Base-by-base conservation (phyloP, 192 early-diverging fungal genomes). In the Paraglomus occultum region DNA sequence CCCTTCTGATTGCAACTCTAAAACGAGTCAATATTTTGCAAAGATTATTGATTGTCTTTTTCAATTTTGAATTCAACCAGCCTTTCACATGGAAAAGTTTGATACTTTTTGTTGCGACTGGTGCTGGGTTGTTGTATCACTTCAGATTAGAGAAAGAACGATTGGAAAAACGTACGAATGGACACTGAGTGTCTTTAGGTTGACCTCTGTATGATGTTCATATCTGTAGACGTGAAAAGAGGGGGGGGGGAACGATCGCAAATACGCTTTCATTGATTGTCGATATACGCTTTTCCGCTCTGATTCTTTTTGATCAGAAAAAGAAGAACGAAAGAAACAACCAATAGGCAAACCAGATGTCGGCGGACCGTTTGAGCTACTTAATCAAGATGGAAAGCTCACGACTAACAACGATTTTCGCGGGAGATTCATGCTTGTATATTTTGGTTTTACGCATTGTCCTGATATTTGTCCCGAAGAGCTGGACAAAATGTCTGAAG, bases 401-500 rank as follows among this genome's bases (percentile, higher is more conserved):
- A 85, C 87, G 1, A 91, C 91, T 10, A 86, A 94, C 70, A 78
- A 89, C 57, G 85, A 90, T 64, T 92, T 93, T 72, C 81, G 81
- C 22, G 97, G 94, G 31, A 89, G 88, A 46, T 98, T 87, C 74
- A 86, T 89, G 79, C 79, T 99, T 65, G 79, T 98, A 7, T 99
- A 99, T 80, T 99, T 99, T 87, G 97, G 97, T n/a, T 99, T 97
- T 82, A 97, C 95, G 39, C 92, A 97, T 77, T 99, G 97, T 76
- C 97, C 97, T 1, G 97, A 99, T 81, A 94, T 99, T 55, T 99
- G 97, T 52, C 97, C 97, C 5, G 97, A 98, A 71, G 97, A 99
- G 79, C 82, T 99, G 48, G 95, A 99, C 77, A 98, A 95, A 81
- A 97, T 99, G 87, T 89, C 92, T 6, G 85, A 90, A 51, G 92